These are phyloP conservation scores for Kwoniella bestiolae DNA, from an alignment of 768 basidiomycete species.

Conservation along the genomic window DNA sequence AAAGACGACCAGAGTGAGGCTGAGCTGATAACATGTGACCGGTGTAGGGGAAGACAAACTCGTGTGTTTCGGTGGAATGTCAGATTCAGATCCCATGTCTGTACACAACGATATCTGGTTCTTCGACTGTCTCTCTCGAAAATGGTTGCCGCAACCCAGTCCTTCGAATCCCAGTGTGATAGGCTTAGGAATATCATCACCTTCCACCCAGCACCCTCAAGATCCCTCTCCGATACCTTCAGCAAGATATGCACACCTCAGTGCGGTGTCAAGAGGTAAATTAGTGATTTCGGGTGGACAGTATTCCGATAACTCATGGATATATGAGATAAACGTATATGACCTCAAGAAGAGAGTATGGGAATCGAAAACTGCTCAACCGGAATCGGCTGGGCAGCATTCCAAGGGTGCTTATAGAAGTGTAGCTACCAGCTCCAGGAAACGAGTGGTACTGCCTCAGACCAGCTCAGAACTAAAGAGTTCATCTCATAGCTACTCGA, in stretches of 20 bases:
- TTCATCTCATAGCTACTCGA: constrained; percentile 71
- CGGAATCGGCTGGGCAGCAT: constrained; percentile 83
- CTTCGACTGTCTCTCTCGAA: constrained; percentile 72
- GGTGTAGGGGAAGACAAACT: constrained; percentile 75
- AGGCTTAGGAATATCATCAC: constrained; percentile 10
- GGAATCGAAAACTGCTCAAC: constrained; percentile 64
- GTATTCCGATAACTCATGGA: constrained; percentile 75
- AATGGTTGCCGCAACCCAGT: constrained; percentile 68
- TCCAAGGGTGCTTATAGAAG: constrained; percentile 90
- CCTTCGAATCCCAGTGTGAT: constrained; percentile 54
- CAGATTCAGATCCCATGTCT: constrained; percentile 72
- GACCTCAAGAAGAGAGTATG: constrained; percentile 75
- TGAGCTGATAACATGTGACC: constrained; percentile 4
- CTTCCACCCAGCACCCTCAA: constrained; percentile 20
- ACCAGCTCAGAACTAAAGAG: constrained; percentile 59
- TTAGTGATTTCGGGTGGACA: constrained; percentile 95
- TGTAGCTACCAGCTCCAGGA: constrained; percentile 78
- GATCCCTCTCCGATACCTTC: constrained; percentile 69
- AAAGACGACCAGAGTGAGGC: too few species aligned
- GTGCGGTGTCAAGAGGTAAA: constrained; percentile 78
- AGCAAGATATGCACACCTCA: constrained; percentile 92
- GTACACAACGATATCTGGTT: constrained; percentile 93
- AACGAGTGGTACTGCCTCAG: constrained; percentile 71
- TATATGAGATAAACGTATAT: constrained; percentile 89
- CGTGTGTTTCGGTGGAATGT: constrained; percentile 93